Percentiles rank a stretch among this genome's conserved stretches.
Conservation (phyloP, 1,284 basidiomycete genomes). For the Lentinus polychrous region DNA sequence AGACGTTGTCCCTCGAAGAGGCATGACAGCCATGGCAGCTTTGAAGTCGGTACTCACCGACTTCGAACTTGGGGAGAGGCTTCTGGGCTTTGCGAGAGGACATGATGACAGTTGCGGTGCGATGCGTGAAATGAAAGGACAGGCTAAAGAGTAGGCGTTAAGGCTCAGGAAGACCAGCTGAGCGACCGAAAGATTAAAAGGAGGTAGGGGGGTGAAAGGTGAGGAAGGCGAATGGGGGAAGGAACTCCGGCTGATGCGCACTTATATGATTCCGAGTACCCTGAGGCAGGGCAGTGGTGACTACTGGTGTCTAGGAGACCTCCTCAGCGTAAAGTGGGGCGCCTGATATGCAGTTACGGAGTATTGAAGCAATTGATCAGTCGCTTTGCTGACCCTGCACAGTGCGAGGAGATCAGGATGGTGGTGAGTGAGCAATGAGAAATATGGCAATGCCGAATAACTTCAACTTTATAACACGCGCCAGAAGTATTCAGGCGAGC, state of each 20-base stretch:
- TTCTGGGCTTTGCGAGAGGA: conserved; percentile 28
- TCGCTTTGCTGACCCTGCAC: too few species aligned
- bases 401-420: too few species aligned
- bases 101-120: conserved; percentile 11
- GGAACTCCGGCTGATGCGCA: conserved; percentile 3
- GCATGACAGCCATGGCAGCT: not conserved
- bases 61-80: conserved; percentile 59
- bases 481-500: too few species aligned
- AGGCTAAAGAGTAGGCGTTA: conserved; percentile 9
- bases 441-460: too few species aligned
- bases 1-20: not conserved
- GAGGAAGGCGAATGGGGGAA: conserved; percentile 4
- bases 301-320: not conserved
- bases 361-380: too few species aligned
- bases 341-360: not conserved
- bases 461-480: too few species aligned
- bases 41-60: conserved; percentile 34
- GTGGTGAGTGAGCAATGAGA: too few species aligned
- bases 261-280: not conserved
- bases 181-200: conserved; percentile 12
- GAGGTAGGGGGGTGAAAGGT: conserved; percentile 4
- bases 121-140: conserved; percentile 10
- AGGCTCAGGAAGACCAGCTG: conserved; percentile 12
- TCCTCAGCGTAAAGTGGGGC: not conserved
- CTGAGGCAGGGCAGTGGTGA: not conserved